Percentiles rank a stretch among this genome's conserved stretches.
phyloP scores from a whole-genome alignment of 1,284 basidiomycete genomes.

The Cerioporus squamosus region DNA sequence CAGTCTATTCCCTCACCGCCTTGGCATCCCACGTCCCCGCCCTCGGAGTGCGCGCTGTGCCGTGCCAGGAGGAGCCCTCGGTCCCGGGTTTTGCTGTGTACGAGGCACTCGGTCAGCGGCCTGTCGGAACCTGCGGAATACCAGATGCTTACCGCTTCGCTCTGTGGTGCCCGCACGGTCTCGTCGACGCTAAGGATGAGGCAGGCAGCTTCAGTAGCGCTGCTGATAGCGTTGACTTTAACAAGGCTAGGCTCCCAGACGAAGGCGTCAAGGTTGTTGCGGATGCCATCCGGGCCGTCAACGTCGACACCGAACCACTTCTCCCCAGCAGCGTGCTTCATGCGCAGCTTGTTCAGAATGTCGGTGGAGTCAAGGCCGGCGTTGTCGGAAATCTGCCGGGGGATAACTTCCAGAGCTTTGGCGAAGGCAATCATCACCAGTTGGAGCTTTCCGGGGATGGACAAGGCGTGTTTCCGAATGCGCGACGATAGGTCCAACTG shows the following conservation, averaged over 20 bases:
- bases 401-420: constrained; percentile 96
- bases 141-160: constrained; percentile 70
- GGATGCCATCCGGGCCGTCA: constrained; percentile 85
- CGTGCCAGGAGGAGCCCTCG: constrained; percentile 82
- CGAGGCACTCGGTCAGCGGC: constrained; percentile 9
- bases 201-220: constrained; percentile 95
- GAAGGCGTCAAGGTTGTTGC: constrained; percentile 96
- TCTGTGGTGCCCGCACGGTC: constrained; percentile 92
- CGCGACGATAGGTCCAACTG: constrained; percentile 97
- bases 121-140: not conserved
- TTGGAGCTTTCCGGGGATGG: constrained; percentile 96
- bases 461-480: constrained; percentile 88
- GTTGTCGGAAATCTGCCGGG: constrained; percentile 98
- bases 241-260: constrained; percentile 99
- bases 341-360: constrained; percentile 95
- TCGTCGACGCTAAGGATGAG: constrained; percentile 95
- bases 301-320: constrained; percentile 97
- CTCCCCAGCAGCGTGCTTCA: constrained; percentile 91
- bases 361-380: constrained; percentile 98
- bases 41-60: constrained; percentile 85
- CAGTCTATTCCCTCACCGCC: constrained; percentile 48
- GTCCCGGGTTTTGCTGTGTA: constrained; percentile 68
- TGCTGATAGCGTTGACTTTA: constrained; percentile 94
- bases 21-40: constrained; percentile 77
- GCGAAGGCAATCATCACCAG: constrained; percentile 96